These are phyloP conservation scores for Suillus subaureus DNA, from an alignment of 768 basidiomycete species.

Conservation along the genomic window DNA sequence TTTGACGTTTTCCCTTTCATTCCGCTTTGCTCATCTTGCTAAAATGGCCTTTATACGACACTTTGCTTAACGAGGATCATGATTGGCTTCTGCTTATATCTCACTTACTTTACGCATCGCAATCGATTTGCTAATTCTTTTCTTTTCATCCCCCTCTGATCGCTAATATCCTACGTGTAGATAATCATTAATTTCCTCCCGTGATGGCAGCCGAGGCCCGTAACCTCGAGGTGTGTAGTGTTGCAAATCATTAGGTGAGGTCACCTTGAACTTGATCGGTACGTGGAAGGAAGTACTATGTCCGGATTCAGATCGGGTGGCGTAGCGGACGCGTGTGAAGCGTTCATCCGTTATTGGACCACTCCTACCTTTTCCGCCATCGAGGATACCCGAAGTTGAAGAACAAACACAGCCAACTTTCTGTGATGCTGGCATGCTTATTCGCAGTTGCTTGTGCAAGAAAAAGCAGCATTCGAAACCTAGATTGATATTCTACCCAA, in stretches of 20 bases:
- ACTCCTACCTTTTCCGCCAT: neutral
- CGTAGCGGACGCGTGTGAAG: neutral
- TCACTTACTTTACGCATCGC: constrained; percentile 15
- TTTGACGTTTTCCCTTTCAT: constrained; percentile 17
- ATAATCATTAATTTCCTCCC: constrained; percentile 11
- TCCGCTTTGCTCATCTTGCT: constrained; percentile 15
- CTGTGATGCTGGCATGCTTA: neutral
- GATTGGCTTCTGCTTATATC: constrained; percentile 19
- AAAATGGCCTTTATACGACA: constrained; percentile 32
- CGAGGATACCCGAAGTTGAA: neutral
- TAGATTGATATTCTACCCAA: neutral
- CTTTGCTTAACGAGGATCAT: constrained; percentile 31
- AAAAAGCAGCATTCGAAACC: neutral
- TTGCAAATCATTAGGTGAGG: constrained; percentile 1
- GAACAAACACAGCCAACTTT: neutral
- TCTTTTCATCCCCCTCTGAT: constrained; percentile 5
- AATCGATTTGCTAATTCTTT: constrained; percentile 27
- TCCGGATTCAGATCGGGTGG: neutral
- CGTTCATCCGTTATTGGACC: neutral
- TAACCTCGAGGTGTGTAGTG: neutral
- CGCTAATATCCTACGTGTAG: constrained; percentile 22
- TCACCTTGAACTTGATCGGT: neutral
- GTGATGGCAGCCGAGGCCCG: neutral
- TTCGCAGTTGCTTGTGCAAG: neutral
- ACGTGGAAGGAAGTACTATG: no score